phyloP scores from a whole-genome alignment of 2,329 filamentous ascomycete species.

The Exophiala sideris region DNA sequence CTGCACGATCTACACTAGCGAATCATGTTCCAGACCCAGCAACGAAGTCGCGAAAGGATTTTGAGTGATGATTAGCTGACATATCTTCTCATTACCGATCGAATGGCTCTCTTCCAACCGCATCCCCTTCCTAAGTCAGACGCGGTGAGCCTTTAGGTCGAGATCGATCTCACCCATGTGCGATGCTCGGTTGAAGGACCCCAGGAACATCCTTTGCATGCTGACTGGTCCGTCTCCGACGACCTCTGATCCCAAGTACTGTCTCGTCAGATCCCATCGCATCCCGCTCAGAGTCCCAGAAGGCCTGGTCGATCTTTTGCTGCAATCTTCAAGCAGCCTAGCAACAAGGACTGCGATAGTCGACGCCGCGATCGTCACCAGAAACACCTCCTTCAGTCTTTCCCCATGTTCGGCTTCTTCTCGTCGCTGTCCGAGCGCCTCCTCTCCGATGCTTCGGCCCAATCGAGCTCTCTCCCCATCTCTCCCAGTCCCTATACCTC shows the following conservation, averaged over 20 bases:
- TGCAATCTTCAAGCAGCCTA: too few species aligned
- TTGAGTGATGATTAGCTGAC: constrained; percentile 13
- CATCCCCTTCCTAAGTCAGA: neutral
- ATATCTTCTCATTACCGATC: neutral
- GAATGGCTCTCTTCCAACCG: neutral
- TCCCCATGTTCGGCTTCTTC: neutral
- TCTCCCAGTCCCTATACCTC: constrained; percentile 8
- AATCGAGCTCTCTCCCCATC: constrained; percentile 3
- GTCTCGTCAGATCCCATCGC: too few species aligned
- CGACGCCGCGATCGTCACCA: neutral
- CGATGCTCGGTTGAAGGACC: too few species aligned
- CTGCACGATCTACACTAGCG: too few species aligned
- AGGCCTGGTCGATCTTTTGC: too few species aligned
- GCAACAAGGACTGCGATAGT: too few species aligned
- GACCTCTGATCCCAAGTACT: too few species aligned
- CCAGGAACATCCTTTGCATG: too few species aligned
- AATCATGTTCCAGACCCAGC: neutral
- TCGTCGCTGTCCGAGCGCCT: neutral
- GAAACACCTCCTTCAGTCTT: neutral
- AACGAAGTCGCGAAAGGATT: constrained; percentile 2
- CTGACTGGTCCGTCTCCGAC: too few species aligned
- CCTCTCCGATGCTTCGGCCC: constrained; percentile 3
- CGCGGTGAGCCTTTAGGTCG: too few species aligned
- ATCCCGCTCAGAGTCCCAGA: too few species aligned
- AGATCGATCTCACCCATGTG: too few species aligned